Conservation (phyloP, 2,329 filamentous ascomycete species). For the Camillea tinctor region DNA sequence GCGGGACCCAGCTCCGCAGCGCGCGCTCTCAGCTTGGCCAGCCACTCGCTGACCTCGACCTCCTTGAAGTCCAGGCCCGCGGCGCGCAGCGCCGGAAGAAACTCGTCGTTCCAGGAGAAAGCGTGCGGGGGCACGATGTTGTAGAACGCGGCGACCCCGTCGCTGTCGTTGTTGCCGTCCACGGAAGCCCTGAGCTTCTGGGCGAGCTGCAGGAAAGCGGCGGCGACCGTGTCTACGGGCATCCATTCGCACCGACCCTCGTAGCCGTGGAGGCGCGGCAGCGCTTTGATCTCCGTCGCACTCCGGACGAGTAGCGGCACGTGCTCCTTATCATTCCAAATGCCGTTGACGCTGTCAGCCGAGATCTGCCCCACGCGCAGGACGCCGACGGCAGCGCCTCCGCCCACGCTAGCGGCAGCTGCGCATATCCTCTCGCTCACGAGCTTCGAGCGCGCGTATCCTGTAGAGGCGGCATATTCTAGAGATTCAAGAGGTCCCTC, state of each 20-base stretch:
- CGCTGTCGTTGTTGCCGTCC: not conserved
- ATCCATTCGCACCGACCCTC: conserved; percentile 32
- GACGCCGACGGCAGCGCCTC: conserved; percentile 27
- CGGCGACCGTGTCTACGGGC: conserved; percentile 32
- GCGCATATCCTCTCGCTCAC: conserved; percentile 37
- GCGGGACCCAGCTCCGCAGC: conserved; percentile 22
- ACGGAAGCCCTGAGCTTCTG: conserved; percentile 8
- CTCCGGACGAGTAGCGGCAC: conserved; percentile 27
- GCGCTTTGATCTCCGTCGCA: conserved; percentile 17
- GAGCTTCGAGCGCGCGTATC: conserved; percentile 39
- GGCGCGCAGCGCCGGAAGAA: conserved; percentile 30
- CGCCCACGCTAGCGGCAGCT: conserved; percentile 26
- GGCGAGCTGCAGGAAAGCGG: conserved; percentile 22
- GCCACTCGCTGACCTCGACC: conserved; percentile 34
- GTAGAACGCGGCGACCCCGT: conserved; percentile 17
- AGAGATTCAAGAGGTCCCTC: conserved; percentile 31
- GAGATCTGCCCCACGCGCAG: conserved; percentile 37
- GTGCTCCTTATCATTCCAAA: conserved; percentile 31
- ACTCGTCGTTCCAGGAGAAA: conserved; percentile 36
- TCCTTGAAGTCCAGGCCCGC: conserved; percentile 36
- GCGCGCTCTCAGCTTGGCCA: conserved; percentile 27
- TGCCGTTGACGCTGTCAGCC: conserved; percentile 31
- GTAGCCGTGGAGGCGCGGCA: conserved; percentile 23
- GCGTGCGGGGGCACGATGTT: conserved; percentile 26
- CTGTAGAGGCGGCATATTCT: conserved; percentile 26